Percentiles rank a stretch among this genome's conserved stretches.
Evolutionary conservation across 805 yeast species (phyloP).

Genomic region (Candida jianshihensis): DNA sequence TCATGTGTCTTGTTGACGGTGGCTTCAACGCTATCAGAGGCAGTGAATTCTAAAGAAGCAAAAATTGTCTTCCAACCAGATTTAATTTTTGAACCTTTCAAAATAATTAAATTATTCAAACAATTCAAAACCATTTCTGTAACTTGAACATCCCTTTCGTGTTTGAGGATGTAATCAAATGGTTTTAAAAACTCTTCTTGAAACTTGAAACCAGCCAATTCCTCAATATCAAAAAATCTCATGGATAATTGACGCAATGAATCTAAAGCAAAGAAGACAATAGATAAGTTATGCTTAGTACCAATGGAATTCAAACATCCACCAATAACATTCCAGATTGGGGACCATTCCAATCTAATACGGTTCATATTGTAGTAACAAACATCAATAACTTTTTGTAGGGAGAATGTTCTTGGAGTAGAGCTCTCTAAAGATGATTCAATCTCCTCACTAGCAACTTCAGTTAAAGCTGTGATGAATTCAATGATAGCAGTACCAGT

Average conservation of each 20-base stretch:
- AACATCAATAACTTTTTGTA: constrained; percentile 94
- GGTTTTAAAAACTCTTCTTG: constrained; percentile 92
- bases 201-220: constrained; percentile 89
- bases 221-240: constrained; percentile 90
- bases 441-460: constrained; percentile 85
- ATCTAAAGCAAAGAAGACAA: constrained; percentile 87
- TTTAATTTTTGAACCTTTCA: constrained; percentile 65
- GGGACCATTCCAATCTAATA: constrained; percentile 94
- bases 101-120: constrained; percentile 73
- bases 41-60: constrained; percentile 69
- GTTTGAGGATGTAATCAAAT: constrained; percentile 68
- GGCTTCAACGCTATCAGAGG: constrained; percentile 48
- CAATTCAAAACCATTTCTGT: constrained; percentile 89
- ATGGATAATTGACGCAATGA: constrained; percentile 88
- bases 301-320: constrained; percentile 82
- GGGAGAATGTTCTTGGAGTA: constrained; percentile 84
- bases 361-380: constrained; percentile 97
- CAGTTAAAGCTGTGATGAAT: constrained; percentile 81
- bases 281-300: constrained; percentile 65
- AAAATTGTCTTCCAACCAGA: constrained; percentile 95
- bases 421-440: constrained; percentile 76
- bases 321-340: constrained; percentile 91
- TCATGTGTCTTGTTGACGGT: constrained; percentile 60
- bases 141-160: constrained; percentile 62
- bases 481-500: constrained; percentile 80